These are phyloP conservation scores for Metroxylon sagu DNA, from an alignment of 176 grass and related monocot genomes.

Conservation along the genomic window DNA sequence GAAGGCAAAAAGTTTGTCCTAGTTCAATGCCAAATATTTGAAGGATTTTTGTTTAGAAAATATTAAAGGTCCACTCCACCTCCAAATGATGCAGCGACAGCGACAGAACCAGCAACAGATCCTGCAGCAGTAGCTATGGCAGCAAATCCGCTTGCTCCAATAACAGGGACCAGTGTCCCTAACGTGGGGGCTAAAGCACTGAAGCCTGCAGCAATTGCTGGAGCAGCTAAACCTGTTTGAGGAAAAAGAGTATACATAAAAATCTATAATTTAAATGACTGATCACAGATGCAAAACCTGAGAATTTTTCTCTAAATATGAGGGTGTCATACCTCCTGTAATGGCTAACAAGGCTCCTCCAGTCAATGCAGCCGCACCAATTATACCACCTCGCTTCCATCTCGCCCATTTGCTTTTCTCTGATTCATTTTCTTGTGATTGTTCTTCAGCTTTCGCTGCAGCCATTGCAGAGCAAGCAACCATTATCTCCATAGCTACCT, in stretches of 20 bases:
- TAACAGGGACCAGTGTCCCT: constrained; percentile 66
- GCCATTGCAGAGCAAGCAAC: constrained; percentile 99
- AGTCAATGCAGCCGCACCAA: constrained; percentile 87
- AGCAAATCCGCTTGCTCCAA: constrained; percentile 93
- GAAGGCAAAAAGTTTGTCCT: no score
- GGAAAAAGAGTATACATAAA: constrained; percentile 2
- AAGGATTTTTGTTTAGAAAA: no score
- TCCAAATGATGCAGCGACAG: constrained; percentile 97
- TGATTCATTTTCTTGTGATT: constrained; percentile 38
- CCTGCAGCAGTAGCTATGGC: constrained; percentile 87
- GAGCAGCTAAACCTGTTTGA: constrained; percentile 76
- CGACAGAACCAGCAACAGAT: constrained; percentile 73
- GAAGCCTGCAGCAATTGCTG: constrained; percentile 93
- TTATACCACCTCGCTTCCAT: constrained; percentile 81
- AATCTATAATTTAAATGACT: neutral
- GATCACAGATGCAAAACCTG: neutral
- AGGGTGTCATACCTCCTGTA: constrained; percentile 54
- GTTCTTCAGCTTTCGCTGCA: constrained; percentile 70
- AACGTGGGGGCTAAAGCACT: constrained; percentile 75
- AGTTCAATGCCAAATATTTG: no score
- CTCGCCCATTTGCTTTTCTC: constrained; percentile 61
- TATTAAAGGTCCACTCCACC: constrained; percentile 41
- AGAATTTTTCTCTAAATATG: constrained; percentile 1
- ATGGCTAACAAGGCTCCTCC: constrained; percentile 89
- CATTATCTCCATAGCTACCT: constrained; percentile 96